Percentiles rank a stretch among this genome's conserved stretches.
These are phyloP conservation scores for Biancaea sappan DNA, from an alignment of 306 rosid genomes.

Conservation along the genomic window DNA sequence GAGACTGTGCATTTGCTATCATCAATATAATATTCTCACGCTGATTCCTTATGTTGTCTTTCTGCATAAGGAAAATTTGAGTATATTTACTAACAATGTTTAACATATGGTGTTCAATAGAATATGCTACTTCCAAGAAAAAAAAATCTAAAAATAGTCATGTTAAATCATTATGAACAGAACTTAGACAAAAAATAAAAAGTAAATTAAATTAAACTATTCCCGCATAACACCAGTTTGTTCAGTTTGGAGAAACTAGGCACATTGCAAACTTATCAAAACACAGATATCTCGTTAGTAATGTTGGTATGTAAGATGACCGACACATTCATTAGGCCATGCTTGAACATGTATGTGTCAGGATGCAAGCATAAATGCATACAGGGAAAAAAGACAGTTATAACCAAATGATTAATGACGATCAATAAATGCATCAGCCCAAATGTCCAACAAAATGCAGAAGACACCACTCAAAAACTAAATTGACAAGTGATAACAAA, in stretches of 20 bases:
- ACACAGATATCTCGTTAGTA: not conserved
- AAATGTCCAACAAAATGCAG: not conserved
- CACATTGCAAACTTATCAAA: not conserved
- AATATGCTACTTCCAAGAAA: slow-evolving; percentile 7
- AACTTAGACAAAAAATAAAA: not conserved
- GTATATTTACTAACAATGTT: slow-evolving; percentile 1
- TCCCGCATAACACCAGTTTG: not conserved
- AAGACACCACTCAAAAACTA: not conserved
- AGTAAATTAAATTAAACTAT: not conserved
- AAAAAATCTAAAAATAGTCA: not conserved
- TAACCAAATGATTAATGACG: not conserved
- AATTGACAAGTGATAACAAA: not conserved
- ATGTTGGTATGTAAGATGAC: not conserved
- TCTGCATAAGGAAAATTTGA: slow-evolving; percentile 50
- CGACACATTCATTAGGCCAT: not conserved
- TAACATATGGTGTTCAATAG: slow-evolving; percentile 6
- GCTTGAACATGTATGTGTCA: not conserved
- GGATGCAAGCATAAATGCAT: not conserved
- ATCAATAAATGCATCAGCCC: not conserved
- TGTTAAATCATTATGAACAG: slow-evolving; percentile 23
- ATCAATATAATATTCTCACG: slow-evolving; percentile 86
- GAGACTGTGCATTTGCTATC: slow-evolving; percentile 89
- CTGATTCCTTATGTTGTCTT: slow-evolving; percentile 86
- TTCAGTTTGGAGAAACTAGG: not conserved
- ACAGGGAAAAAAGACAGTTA: not conserved